phyloP scores from a whole-genome alignment of 2,329 filamentous ascomycete species.

The Sporothrix curviconia region DNA sequence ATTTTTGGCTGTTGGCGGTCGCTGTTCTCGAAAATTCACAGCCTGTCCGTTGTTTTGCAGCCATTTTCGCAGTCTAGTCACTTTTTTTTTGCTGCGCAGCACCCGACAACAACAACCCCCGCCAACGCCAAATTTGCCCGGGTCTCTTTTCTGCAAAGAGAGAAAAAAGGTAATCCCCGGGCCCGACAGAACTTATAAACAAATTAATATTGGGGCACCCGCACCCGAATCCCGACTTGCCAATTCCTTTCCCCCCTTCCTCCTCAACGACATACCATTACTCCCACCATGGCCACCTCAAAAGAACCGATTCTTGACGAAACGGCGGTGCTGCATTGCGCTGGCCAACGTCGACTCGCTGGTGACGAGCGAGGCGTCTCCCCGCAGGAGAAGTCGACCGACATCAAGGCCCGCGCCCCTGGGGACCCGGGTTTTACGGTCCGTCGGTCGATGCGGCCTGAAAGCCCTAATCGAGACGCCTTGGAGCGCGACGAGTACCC shows the following conservation, averaged over 20 bases:
- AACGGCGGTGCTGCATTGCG: conserved; percentile 58
- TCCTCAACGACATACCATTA: not conserved
- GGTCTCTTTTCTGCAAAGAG: too few relatives aligned
- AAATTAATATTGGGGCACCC: too few relatives aligned
- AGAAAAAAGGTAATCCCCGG: too few relatives aligned
- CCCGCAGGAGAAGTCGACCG: conserved; percentile 56
- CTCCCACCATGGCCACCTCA: conserved; percentile 21
- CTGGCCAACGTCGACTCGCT: conserved; percentile 59
- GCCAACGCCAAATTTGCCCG: too few relatives aligned
- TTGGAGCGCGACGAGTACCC: conserved; percentile 71
- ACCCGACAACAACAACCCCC: not conserved
- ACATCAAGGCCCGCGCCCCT: conserved; percentile 82
- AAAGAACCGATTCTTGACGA: conserved; percentile 55
- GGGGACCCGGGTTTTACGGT: conserved; percentile 76
- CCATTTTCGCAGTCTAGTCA: conserved; percentile 10
- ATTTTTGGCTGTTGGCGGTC: conserved; percentile 11
- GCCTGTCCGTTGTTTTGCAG: too few relatives aligned
- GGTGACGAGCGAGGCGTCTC: conserved; percentile 64
- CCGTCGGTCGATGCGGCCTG: conserved; percentile 80
- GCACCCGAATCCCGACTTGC: not conserved
- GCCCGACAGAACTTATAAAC: too few relatives aligned
- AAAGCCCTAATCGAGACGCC: too few relatives aligned
- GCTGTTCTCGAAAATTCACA: conserved; percentile 10
- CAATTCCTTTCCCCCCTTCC: not conserved
- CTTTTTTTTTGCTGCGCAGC: conserved; percentile 4